Base-by-base conservation (phyloP, 108 stramenopile species). In the Bacterosira constricta region DNA sequence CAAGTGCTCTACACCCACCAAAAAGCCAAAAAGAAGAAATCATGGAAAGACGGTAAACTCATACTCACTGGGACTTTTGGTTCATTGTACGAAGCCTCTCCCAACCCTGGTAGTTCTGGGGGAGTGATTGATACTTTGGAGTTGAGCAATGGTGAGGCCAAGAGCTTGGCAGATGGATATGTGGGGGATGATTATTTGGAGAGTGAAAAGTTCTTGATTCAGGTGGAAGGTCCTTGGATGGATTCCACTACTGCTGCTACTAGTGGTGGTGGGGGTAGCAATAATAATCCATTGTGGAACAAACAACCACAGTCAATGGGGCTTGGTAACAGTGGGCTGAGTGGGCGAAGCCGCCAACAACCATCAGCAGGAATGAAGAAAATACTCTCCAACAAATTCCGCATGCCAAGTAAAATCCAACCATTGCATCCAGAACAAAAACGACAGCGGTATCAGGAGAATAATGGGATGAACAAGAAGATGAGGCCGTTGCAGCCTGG, bases 1-100 rank as follows among this genome's bases (percentile, higher is more conserved):
- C 58, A 29, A 23, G 73, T 69, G 30, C 67, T 94, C 12, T 94
- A 86, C 76, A 94, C 93, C 9, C 79, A 84, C 37, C 89, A 94
- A 69, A 90, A 91, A 70, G 91, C 87, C 0, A 90, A 91, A 66
- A 94, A 94, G 64, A 87, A 85, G 25, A 89, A 90, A 63, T 64
- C 80, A 29, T 94, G 93, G 93, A 66, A 87, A 23, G 93, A 94
- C 62, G 93, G 93, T 1, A 77, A 77, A 9, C 69, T 94, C 31
- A 77, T 79, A 5, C n/a, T 91, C 18, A 11, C 18, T 3, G 26
- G 41, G 6, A 32, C 26, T n/a, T 30, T 61, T 6, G 86, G 81
- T 31, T 51, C 62, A 1, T 53, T 91, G 45, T 82, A 83, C 66
- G 71, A 80, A 26, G 90, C 90, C 30, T 17, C 71, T 83, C 82